Percentiles rank a stretch among this genome's conserved stretches.
Evolutionary conservation across 2,329 filamentous ascomycete genomes (phyloP).

Genomic region (Ophiocordyceps robertsii): DNA sequence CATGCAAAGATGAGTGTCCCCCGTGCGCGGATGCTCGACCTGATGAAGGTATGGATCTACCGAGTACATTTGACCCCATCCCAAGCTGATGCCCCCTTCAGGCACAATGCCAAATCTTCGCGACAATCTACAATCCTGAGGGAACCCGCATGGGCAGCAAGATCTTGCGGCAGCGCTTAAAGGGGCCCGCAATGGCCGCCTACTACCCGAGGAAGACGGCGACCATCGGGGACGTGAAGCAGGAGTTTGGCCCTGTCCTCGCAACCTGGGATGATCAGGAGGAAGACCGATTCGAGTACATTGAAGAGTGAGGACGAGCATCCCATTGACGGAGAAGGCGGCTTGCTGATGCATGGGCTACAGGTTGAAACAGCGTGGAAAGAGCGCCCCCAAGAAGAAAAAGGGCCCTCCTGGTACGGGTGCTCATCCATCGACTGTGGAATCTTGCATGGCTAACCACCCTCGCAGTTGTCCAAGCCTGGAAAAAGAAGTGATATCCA

Average conservation of each 20-base stretch:
- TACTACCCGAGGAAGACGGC: conserved; percentile 77
- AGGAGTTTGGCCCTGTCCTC: conserved; percentile 51
- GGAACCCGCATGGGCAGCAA: conserved; percentile 77
- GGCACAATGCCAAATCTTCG: conserved; percentile 87
- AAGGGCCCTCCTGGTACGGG: conserved; percentile 31
- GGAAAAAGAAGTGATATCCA: not conserved
- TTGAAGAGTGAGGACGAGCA: conserved; percentile 41
- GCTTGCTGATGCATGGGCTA: conserved; percentile 14
- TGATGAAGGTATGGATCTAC: conserved; percentile 56
- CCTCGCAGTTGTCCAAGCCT: not conserved
- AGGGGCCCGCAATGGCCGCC: conserved; percentile 66
- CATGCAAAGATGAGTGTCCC: conserved; percentile 45
- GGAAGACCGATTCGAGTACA: conserved; percentile 64
- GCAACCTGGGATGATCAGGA: conserved; percentile 63
- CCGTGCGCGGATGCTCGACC: conserved; percentile 49
- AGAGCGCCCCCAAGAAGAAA: conserved; percentile 85
- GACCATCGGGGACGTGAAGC: conserved; percentile 61
- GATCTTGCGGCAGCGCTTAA: conserved; percentile 75
- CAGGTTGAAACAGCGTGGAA: conserved; percentile 67
- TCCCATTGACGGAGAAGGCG: not conserved
- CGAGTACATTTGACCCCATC: not conserved
- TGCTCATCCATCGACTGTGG: not conserved
- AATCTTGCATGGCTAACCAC: not conserved
- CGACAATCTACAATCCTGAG: conserved; percentile 79
- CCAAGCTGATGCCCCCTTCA: conserved; percentile 23